A percentile compares a stretch with the other conserved stretches of the same genome.
These are phyloP conservation scores for Aspergillus hiratsukae DNA, from an alignment of 2,329 filamentous ascomycete species.

Conservation along the genomic window DNA sequence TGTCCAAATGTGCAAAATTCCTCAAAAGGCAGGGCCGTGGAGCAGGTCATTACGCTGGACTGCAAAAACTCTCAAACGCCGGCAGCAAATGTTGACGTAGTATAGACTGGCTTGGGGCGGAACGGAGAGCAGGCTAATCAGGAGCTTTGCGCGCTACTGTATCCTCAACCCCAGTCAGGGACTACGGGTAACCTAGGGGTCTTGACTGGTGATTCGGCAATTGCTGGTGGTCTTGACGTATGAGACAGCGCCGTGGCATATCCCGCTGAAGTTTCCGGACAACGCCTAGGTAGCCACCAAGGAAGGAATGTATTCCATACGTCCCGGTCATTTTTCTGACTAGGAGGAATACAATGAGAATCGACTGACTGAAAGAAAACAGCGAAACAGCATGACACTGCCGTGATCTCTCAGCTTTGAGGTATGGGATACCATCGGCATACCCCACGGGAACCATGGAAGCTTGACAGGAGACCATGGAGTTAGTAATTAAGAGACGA, in stretches of 20 bases:
- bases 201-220: conserved; percentile 10
- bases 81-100: conserved; percentile 32
- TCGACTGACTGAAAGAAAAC: background rate
- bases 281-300: conserved; percentile 5
- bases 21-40: background rate
- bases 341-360: conserved; percentile 1
- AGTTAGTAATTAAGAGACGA: background rate
- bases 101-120: conserved; percentile 17
- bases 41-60: background rate
- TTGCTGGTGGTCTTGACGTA: conserved; percentile 19
- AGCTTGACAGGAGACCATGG: background rate
- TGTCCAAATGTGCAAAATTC: background rate
- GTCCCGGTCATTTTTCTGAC: background rate
- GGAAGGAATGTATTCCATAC: conserved; percentile 4
- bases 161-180: background rate
- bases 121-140: background rate
- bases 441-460: conserved; percentile 3
- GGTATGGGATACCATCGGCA: conserved; percentile 9
- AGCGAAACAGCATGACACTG: conserved; percentile 4
- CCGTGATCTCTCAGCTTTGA: conserved; percentile 10
- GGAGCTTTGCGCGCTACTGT: background rate
- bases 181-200: background rate
- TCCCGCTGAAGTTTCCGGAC: conserved; percentile 5
- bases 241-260: conserved; percentile 12
- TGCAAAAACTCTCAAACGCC: background rate